Base-by-base conservation (phyloP, 768 basidiomycete genomes). In the Leccinum truebloodii region DNA sequence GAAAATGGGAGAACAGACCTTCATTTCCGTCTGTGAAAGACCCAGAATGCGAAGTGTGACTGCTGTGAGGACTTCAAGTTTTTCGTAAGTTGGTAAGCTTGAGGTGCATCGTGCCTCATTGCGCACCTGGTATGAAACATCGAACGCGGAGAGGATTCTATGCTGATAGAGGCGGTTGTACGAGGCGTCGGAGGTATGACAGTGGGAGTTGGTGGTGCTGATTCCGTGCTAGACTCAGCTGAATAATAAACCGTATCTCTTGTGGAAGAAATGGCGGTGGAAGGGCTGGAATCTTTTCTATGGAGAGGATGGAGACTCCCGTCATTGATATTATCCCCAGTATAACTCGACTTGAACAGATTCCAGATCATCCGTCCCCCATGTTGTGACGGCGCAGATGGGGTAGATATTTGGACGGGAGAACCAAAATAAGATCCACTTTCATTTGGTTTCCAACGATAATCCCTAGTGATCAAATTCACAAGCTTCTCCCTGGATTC, bases 401-500 rank as follows among this genome's bases (percentile, higher is more conserved):
- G 24, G 28, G 22, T 34, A 6, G 41, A 4, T 44, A 4, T 55
- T 28, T 24, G 58, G 18, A 60, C 59, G 3, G 18, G 50, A 22
- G 63, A 58, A 7, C 62, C 67, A 20, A 66, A 64, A 51, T 64
- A 64, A 34, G 51, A 55, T 14, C 59, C 69, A 5, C 2, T 37
- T 0, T 34, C n/a, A 30, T 55, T 20, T 14, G 30, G 28, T 46
- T 49, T 10, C 69, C 69, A 71, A 39, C 1, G 35, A 55, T 48
- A 50, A 18, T 44, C 16, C 22, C 13, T 54, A 13, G 61, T 52
- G 49, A 71, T 59, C 44, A 70, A 10, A 18, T 64, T 55, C 37
- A 54, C 26, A 20, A 71, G 66, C 13, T n/a, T 62, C 39, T 49
- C 12, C 55, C 26, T 62, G 56, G 65, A 71, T 39, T 63, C 69